These are phyloP conservation scores for Orychophragmus violaceus DNA, from an alignment of 345 rosid species.

Conservation along the genomic window DNA sequence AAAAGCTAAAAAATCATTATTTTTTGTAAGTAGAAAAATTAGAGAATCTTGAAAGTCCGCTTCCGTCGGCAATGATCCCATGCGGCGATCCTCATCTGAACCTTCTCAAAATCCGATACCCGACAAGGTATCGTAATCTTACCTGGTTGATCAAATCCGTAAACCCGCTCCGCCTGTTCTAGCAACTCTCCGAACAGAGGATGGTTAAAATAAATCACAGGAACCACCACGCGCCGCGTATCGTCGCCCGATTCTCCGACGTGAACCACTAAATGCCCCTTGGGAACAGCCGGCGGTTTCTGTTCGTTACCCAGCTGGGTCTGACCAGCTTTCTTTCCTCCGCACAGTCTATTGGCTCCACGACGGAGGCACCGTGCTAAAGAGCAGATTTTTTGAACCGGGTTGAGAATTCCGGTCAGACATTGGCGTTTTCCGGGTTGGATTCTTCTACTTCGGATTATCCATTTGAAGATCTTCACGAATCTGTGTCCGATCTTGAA, in stretches of 20 bases:
- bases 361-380: conserved; percentile 36
- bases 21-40: neutral
- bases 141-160: conserved; percentile 71
- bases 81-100: conserved; percentile 64
- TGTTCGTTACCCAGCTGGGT: conserved; percentile 38
- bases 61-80: conserved; percentile 41
- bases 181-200: conserved; percentile 74
- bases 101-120: conserved; percentile 70
- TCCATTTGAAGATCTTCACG: conserved; percentile 47
- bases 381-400: conserved; percentile 34
- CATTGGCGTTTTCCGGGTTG: conserved; percentile 20
- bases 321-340: conserved; percentile 27
- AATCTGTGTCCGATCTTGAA: conserved; percentile 49
- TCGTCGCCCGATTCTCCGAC: conserved; percentile 45
- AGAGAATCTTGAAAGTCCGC: conserved; percentile 19
- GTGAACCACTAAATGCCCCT: conserved; percentile 77
- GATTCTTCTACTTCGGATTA: conserved; percentile 32
- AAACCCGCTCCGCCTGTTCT: conserved; percentile 61
- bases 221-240: conserved; percentile 52
- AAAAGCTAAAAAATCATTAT: neutral
- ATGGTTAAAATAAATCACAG: conserved; percentile 76
- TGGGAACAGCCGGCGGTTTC: conserved; percentile 40
- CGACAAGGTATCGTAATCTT: conserved; percentile 75
- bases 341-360: conserved; percentile 33
- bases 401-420: conserved; percentile 16